phyloP scores from a whole-genome alignment of 495 filamentous ascomycete species.

The Tetracladium setigerum region DNA sequence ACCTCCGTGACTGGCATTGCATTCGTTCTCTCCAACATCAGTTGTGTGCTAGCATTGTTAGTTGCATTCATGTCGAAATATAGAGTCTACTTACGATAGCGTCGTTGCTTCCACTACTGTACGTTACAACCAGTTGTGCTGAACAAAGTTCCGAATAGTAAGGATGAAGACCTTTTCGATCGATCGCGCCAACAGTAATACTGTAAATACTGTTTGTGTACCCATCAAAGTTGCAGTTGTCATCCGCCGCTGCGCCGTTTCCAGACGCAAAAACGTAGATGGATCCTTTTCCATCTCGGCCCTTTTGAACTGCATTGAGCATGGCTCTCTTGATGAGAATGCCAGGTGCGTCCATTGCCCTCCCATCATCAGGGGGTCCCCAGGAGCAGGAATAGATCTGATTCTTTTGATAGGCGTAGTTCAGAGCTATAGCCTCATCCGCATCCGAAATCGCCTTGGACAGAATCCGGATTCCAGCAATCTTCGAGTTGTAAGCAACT shows the following conservation, averaged over 20 bases:
- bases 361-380: slow-evolving; percentile 90
- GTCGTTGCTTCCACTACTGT: slow-evolving; percentile 84
- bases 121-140: slow-evolving; percentile 89
- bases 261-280: slow-evolving; percentile 97
- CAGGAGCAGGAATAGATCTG: slow-evolving; percentile 98
- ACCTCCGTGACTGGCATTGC: slow-evolving; percentile 74
- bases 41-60: slow-evolving; percentile 64
- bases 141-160: slow-evolving; percentile 96
- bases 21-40: slow-evolving; percentile 78
- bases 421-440: slow-evolving; percentile 88
- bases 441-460: slow-evolving; percentile 84
- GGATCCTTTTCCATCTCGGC: slow-evolving; percentile 74
- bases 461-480: slow-evolving; percentile 85
- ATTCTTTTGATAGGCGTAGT: slow-evolving; percentile 83
- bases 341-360: slow-evolving; percentile 88
- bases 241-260: slow-evolving; percentile 78
- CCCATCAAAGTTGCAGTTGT: slow-evolving; percentile 99
- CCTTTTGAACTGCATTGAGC: slow-evolving; percentile 85
- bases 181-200: slow-evolving; percentile 91
- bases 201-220: slow-evolving; percentile 99
- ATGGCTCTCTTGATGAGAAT: slow-evolving; percentile 84
- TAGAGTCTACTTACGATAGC: slow-evolving; percentile 51
- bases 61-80: not conserved
- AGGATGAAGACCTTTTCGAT: slow-evolving; percentile 75
- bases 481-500: slow-evolving; percentile 84